Evolutionary conservation across 139 green algal species (phyloP).

Genomic region (Spirogloea muscicola): DNA sequence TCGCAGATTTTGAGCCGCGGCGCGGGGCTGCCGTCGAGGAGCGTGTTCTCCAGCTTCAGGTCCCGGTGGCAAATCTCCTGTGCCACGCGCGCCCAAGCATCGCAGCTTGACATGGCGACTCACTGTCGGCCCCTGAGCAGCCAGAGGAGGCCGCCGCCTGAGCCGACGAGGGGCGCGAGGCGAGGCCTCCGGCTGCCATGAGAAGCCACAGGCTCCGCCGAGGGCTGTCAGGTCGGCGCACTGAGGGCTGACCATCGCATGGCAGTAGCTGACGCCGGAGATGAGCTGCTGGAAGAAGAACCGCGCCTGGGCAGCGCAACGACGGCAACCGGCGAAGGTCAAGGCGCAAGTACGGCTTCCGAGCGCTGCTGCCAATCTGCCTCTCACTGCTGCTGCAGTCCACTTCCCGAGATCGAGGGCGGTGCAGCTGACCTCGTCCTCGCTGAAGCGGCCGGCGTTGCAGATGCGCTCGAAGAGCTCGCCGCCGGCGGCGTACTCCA

Average conservation of each 20-base stretch:
- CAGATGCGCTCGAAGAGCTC: conserved; percentile 97
- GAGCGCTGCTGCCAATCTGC: too few species aligned
- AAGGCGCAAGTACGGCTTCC: too few species aligned
- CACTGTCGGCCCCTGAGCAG: too few species aligned
- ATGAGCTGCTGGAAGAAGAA: conserved; percentile 99
- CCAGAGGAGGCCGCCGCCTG: too few species aligned
- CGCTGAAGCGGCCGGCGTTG: conserved; percentile 80
- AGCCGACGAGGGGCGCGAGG: too few species aligned
- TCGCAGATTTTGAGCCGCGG: conserved; percentile 93
- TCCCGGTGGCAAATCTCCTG: conserved; percentile 86
- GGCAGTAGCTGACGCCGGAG: conserved; percentile 92
- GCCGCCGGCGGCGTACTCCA: conserved; percentile 77
- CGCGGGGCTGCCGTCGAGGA: conserved; percentile 82
- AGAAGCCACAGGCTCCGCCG: too few species aligned
- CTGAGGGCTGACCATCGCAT: conserved; percentile 66
- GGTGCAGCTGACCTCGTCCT: conserved; percentile 91
- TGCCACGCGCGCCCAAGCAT: background rate
- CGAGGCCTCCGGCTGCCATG: too few species aligned
- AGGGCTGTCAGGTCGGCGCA: too few species aligned
- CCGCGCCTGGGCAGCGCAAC: conserved; percentile 66
- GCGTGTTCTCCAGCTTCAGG: conserved; percentile 95
- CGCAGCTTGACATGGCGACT: too few species aligned
- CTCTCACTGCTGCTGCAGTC: too few species aligned
- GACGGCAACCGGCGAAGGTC: too few species aligned
- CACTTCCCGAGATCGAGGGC: too few species aligned